Base-by-base conservation (phyloP, 176 grass and related monocot genomes). In the Puccinellia tenuiflora region DNA sequence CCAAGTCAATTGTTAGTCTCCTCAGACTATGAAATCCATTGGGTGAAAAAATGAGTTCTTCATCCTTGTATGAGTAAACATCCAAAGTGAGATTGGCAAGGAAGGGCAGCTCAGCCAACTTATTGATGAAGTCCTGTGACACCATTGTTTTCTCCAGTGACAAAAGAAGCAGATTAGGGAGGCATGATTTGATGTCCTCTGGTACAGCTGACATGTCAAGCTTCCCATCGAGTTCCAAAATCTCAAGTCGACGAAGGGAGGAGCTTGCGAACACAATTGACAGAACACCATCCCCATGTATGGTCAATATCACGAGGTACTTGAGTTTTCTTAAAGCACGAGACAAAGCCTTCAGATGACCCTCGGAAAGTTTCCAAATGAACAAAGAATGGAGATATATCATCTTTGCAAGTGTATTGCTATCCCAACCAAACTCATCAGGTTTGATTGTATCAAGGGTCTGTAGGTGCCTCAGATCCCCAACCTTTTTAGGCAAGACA, bases 131-230 rank as follows among this genome's bases (percentile, higher is more conserved):
- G 1, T 43, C 65, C 11, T 82, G 50, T 9, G 79, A 82, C 21
- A 82, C 51, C 24, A 21, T 31, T 82, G 79, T 82, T 43, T n/a
- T n/a, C 35, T 22, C 79, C 20, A 82, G 51, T 43, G 79, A 82
- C 25, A 81, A 29, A 9, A 69, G 50, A 42, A 56, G 35, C 11
- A 81, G 65, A 56, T 70, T 71, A 17, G 80, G 67, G 7, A 82
- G 68, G 26, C 11, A 82, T 6, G 39, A 60, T 51, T 67, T 80
- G 43, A 52, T 37, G 43, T 80, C 78, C 18, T 24, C 2, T 16
- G 42, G 60, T 48, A 48, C 17, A 79, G 16, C 71, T 43, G 80
- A 1, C 50, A 82, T 43, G 17, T 82, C 66, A 42, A 82, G 11
- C 12, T 21, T 17, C 18, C 81, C 81, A 7, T 83, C 55, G 7